phyloP scores from a whole-genome alignment of 2,329 filamentous ascomycete species.

The Cordyceps fumosorosea region DNA sequence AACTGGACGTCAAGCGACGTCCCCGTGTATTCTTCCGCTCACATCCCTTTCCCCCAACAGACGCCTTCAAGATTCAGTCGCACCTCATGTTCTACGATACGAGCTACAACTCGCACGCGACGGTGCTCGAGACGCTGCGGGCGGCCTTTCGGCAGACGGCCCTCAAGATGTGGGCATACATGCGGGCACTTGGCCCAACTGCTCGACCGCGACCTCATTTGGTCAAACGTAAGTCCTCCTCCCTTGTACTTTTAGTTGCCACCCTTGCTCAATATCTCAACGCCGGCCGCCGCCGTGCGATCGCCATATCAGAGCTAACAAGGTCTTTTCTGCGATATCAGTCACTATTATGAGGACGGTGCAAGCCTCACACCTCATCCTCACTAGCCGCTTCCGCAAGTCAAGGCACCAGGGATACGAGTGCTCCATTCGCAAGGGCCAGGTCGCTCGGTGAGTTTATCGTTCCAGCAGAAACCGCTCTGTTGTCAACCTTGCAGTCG shows the following conservation, averaged over 20 bases:
- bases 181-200: slow-evolving; percentile 47
- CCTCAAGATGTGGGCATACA: slow-evolving; percentile 63
- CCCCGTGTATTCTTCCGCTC: not conserved
- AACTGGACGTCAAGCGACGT: too few species aligned
- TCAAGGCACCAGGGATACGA: slow-evolving; percentile 43
- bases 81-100: slow-evolving; percentile 81
- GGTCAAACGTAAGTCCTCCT: slow-evolving; percentile 52
- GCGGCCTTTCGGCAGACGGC: slow-evolving; percentile 72
- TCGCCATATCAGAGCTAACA: not conserved
- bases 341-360: slow-evolving; percentile 61
- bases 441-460: slow-evolving; percentile 54
- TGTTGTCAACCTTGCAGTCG: not conserved
- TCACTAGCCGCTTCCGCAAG: slow-evolving; percentile 48
- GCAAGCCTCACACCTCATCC: slow-evolving; percentile 55
- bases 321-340: slow-evolving; percentile 21
- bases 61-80: slow-evolving; percentile 75
- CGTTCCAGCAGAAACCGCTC: not conserved
- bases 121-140: slow-evolving; percentile 68
- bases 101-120: slow-evolving; percentile 61
- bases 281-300: not conserved
- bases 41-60: slow-evolving; percentile 25
- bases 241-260: not conserved
- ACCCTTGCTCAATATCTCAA: not conserved
- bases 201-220: slow-evolving; percentile 53
- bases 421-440: slow-evolving; percentile 53